Evolutionary conservation across 768 basidiomycete species (phyloP), one percentile per base, ranked within the genome.

Genomic region (Tephrocybe sp.): DNA sequence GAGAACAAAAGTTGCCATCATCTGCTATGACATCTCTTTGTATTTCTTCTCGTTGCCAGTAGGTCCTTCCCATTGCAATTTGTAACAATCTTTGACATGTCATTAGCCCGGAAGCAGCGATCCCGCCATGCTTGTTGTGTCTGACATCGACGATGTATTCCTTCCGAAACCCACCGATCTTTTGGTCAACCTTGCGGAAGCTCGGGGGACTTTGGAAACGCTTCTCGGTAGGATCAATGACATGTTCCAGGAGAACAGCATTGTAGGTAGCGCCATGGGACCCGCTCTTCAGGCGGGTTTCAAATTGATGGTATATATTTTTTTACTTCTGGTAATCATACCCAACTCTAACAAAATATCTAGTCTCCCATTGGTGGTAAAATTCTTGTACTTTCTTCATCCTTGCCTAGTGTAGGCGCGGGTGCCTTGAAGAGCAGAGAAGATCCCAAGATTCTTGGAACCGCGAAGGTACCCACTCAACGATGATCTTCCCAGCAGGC

Each of bases 181-280:
- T n/a, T 84, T 98, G 27, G 89, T 98, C 62, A 98, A 98, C 74
- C 74, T 98, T 52, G 79, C 83, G 11, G 97, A 98, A 70, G 79
- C 87, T 9, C 83, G 89, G 34, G 72, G 82, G 0, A 83, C 87
- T 2, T 69, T 98, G 38, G 96, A 98, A 64, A 70, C 77, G 13
- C 79, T 99, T 19, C 79, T 99, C 1, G 82, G 85, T 15, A 75
- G 88, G 45, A 77, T 99, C 47, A 89, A 86, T 58, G 96, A 95
- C 49, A 98, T 99, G 96, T 99, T 98, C 82, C 83, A 89, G 66
- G 96, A 98, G n/a, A 92, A 92, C 53, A 87, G 86, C 62, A 86
- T 86, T 24, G 85, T 95, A 49, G 96, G 95, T 3, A 95, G 90
- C 67, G 97, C 97, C 2, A 72, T 98, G 60, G 95, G 97, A 22